These are phyloP conservation scores for Boletus insuetus DNA, from an alignment of 768 basidiomycete genomes.

Conservation along the genomic window DNA sequence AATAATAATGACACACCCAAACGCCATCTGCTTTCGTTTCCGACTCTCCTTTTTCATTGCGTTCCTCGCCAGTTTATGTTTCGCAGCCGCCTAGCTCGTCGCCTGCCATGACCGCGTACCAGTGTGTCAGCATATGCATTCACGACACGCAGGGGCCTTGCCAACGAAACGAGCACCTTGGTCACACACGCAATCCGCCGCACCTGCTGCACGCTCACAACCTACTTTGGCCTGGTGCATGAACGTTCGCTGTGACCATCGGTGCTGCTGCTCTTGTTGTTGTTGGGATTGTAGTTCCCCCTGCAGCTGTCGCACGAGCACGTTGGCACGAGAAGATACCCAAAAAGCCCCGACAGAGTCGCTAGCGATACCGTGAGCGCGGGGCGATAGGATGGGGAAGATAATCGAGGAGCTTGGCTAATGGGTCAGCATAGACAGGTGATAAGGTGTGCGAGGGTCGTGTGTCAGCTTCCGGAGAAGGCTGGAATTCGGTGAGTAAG, in stretches of 20 bases:
- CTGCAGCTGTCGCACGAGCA: no score
- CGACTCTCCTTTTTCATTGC: conserved; percentile 79
- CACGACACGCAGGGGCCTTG: no score
- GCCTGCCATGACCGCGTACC: conserved; percentile 36
- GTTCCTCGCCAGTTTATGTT: conserved; percentile 69
- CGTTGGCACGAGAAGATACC: conserved; percentile 70
- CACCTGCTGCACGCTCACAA: conserved; percentile 63
- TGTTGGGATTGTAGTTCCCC: no score
- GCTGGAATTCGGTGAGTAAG: conserved; percentile 37
- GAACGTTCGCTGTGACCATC: no score
- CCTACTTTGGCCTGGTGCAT: conserved; percentile 68
- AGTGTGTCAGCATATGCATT: no score
- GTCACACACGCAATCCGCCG: conserved; percentile 60
- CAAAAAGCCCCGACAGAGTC: conserved; percentile 68
- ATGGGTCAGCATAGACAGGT: conserved; percentile 55
- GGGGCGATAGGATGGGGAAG: conserved; percentile 53
- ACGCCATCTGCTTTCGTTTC: conserved; percentile 67
- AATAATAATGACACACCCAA: conserved; percentile 46
- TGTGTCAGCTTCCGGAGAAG: conserved; percentile 75
- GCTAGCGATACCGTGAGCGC: conserved; percentile 63
- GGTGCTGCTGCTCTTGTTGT: no score
- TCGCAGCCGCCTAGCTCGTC: conserved; percentile 67
- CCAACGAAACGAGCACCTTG: conserved; percentile 31
- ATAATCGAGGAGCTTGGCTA: conserved; percentile 53
- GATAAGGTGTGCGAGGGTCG: conserved; percentile 78